phyloP scores from a whole-genome alignment of 176 grass and related monocot species.

The bread wheat (Triticum aestivum) region IWGSC_CS_RefSeq_v2.1 NC_057807.1:330060756-330061255 shows the following conservation, averaged over 20 bases:
- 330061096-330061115: slow-evolving; percentile 25
- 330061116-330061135: slow-evolving; percentile 31
- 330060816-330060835: slow-evolving; percentile 13
- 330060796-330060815: slow-evolving; percentile 42
- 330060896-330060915: background rate
- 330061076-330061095: background rate
- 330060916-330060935: slow-evolving; percentile 16
- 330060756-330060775: slow-evolving; percentile 33
- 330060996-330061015: slow-evolving; percentile 30
- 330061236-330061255: slow-evolving; percentile 40
- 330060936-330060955: slow-evolving; percentile 28
- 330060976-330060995: slow-evolving; percentile 1
- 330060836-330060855: slow-evolving; percentile 16
- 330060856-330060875: slow-evolving; percentile 30
- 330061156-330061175: background rate
- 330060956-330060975: slow-evolving; percentile 32
- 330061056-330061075: slow-evolving; percentile 29
- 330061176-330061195: slow-evolving; percentile 2
- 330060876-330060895: slow-evolving; percentile 37
- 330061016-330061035: slow-evolving; percentile 32
- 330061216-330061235: slow-evolving; percentile 29
- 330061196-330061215: slow-evolving; percentile 21
- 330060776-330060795: slow-evolving; percentile 31
- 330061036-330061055: slow-evolving; percentile 25
- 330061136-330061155: slow-evolving; percentile 20